phyloP scores from a whole-genome alignment of 2,329 filamentous ascomycete genomes.

The Apiospora marii region DNA sequence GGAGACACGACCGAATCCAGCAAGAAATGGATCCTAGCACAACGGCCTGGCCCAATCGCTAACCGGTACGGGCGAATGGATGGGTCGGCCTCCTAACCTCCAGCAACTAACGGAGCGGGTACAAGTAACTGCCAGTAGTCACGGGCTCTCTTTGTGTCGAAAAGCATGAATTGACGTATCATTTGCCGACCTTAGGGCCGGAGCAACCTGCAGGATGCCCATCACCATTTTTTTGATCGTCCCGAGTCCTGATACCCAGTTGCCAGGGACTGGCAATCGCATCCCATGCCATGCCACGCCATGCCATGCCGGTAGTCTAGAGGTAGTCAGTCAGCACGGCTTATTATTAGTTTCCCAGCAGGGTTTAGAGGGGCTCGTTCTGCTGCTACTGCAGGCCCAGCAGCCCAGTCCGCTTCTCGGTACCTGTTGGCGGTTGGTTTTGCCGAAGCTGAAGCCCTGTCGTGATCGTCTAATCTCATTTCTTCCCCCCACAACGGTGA shows the following conservation, averaged over 20 bases:
- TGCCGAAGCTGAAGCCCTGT: conserved; percentile 6
- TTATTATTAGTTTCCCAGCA: too few species aligned
- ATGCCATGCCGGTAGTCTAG: too few species aligned
- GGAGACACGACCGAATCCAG: background rate
- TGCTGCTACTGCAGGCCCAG: too few species aligned
- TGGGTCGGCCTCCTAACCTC: background rate
- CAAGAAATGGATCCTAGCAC: conserved; percentile 3
- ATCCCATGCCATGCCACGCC: too few species aligned
- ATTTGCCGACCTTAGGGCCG: background rate
- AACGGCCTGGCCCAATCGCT: background rate
- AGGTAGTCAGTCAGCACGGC: too few species aligned
- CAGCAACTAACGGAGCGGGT: background rate
- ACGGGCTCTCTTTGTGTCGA: background rate
- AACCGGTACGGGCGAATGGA: conserved; percentile 3
- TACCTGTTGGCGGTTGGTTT: background rate
- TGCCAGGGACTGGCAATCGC: too few species aligned
- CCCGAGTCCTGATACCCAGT: background rate
- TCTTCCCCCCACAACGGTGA: conserved; percentile 2
- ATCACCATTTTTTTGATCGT: background rate
- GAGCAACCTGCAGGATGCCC: background rate
- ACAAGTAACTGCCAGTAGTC: conserved; percentile 7
- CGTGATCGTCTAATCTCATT: conserved; percentile 13
- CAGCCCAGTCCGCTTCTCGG: too few species aligned
- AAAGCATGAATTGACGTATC: conserved; percentile 5
- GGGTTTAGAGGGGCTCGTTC: too few species aligned